Conservation (phyloP, 2,329 filamentous ascomycete species). For the Xylariomycetidae sp. region DNA sequence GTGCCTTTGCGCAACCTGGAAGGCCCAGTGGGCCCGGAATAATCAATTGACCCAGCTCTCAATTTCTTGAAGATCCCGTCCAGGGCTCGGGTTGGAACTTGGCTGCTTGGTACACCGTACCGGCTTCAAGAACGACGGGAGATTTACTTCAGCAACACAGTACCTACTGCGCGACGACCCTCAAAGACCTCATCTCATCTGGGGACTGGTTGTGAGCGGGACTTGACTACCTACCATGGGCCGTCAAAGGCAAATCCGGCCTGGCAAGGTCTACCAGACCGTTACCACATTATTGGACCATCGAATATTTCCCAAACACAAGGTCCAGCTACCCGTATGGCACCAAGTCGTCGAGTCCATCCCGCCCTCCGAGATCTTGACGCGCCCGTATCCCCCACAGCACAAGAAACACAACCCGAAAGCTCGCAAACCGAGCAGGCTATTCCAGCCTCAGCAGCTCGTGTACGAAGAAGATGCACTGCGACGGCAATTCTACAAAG, state of each 20-base stretch:
- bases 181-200: too few species aligned
- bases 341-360: constrained; percentile 46
- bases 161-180: too few species aligned
- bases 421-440: constrained; percentile 61
- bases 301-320: constrained; percentile 22
- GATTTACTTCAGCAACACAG: too few species aligned
- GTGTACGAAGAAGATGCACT: constrained; percentile 79
- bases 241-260: constrained; percentile 28
- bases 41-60: constrained; percentile 13
- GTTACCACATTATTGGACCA: constrained; percentile 33
- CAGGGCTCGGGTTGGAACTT: too few species aligned
- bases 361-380: constrained; percentile 55
- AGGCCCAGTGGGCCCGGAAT: constrained; percentile 10
- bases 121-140: too few species aligned
- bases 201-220: too few species aligned
- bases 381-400: constrained; percentile 46
- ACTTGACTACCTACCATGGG: too few species aligned
- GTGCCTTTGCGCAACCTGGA: too few species aligned
- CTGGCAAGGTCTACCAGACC: constrained; percentile 40
- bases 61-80: not conserved
- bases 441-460: constrained; percentile 78
- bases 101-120: too few species aligned
- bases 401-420: constrained; percentile 40
- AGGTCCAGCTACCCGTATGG: constrained; percentile 40
- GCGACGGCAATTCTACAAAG: constrained; percentile 77